A percentile compares a stretch with the other conserved stretches of the same genome.
phyloP scores from a whole-genome alignment of 2,329 filamentous ascomycete species.

The Aphanoascus verrucosus region DNA sequence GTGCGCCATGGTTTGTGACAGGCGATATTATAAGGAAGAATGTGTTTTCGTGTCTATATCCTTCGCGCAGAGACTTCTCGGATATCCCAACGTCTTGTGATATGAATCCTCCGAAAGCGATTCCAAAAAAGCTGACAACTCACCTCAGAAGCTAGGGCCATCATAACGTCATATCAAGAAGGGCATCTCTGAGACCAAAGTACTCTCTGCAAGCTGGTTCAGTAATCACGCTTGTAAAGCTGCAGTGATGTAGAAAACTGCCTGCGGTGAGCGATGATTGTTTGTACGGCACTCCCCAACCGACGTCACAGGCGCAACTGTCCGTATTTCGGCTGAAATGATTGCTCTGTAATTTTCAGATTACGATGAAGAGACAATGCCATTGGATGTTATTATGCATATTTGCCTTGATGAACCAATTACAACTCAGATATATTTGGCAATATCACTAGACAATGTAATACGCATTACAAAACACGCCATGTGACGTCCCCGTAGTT shows the following conservation, averaged over 20 bases:
- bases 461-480: background rate
- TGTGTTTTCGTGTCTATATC: background rate
- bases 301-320: conserved; percentile 5
- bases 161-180: conserved; percentile 1
- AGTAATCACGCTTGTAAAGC: background rate
- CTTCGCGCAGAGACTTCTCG: background rate
- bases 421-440: background rate
- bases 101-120: background rate
- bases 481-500: conserved; percentile 5
- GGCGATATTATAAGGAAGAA: background rate
- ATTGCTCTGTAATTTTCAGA: background rate
- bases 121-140: background rate
- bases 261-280: background rate
- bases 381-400: background rate
- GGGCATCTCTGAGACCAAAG: background rate
- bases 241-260: background rate
- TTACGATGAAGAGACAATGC: background rate
- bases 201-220: background rate
- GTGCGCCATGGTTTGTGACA: conserved; percentile 1
- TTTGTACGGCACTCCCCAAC: background rate
- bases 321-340: background rate
- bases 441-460: background rate
- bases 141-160: background rate
- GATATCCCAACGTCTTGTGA: background rate
- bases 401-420: background rate